These are phyloP conservation scores for Auricularia sp. DNA, from an alignment of 768 basidiomycete species.

Conservation along the genomic window DNA sequence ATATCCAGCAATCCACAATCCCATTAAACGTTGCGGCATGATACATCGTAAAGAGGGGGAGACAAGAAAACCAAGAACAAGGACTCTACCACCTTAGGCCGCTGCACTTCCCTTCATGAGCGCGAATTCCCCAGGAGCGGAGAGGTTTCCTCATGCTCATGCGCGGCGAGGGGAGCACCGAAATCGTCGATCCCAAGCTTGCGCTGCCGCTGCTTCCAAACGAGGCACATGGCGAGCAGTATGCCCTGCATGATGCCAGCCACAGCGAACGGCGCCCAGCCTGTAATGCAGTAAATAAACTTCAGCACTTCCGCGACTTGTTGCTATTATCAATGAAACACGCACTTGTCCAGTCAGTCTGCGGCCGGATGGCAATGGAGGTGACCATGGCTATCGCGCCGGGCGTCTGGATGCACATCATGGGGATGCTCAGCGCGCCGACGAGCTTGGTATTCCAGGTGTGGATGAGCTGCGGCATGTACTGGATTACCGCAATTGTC, in stretches of 20 bases:
- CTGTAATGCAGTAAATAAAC: slow-evolving; percentile 22
- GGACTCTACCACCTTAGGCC: background rate
- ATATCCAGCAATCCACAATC: no score
- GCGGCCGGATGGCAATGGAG: slow-evolving; percentile 53
- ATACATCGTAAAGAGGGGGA: no score
- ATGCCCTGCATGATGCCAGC: slow-evolving; percentile 76
- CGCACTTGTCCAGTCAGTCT: slow-evolving; percentile 21
- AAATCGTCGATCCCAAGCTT: slow-evolving; percentile 80
- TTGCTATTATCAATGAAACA: background rate
- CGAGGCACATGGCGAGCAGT: slow-evolving; percentile 75
- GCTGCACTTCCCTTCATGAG: background rate
- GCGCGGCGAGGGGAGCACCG: slow-evolving; percentile 42
- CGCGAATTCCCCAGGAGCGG: background rate
- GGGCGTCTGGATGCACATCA: slow-evolving; percentile 92
- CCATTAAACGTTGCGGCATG: no score
- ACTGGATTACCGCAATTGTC: slow-evolving; percentile 71
- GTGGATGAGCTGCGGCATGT: slow-evolving; percentile 73
- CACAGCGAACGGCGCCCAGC: slow-evolving; percentile 73
- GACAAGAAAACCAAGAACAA: no score
- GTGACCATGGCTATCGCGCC: slow-evolving; percentile 81
- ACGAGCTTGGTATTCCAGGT: slow-evolving; percentile 76
- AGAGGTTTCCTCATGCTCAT: background rate
- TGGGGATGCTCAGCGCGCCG: slow-evolving; percentile 86
- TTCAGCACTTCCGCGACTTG: no score
- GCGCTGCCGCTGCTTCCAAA: slow-evolving; percentile 74